Evolutionary conservation across 352 stramenopile genomes (phyloP), one percentile per base, ranked within the genome.

Genomic region (Phytophthora colocasiae): DNA sequence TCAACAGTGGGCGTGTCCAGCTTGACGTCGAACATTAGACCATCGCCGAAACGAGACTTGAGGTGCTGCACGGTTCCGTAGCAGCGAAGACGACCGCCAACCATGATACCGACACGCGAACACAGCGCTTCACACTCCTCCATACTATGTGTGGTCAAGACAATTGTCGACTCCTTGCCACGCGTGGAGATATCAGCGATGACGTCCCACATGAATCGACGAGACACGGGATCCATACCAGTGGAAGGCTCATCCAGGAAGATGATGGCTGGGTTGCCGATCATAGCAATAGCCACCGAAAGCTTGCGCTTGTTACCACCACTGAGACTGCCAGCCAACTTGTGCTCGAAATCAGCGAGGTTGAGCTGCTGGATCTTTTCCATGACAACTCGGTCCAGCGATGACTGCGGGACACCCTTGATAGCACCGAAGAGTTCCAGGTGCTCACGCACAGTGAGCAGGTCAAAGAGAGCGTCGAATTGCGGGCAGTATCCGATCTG

Each of bases 231-330:
- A 71, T 99, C 96, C 78, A 98, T 95, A 22, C 92, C 92, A 12
- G 92, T 87, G n/a, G 86, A 96, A 2, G 87, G 84, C 56, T 98
- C 93, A 64, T 98, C 93, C 14, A 98, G 65, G 51, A 97, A 80
- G 3, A 98, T 68, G 11, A 99, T 83, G 12, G 97, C 64, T 0
- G 92, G 90, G 40, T 92, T 80, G 6, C 95, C 96, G 60, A 99
- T 97, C 43, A 97, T 95, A 7, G 96, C 90, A 41, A 98, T 91
- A 10, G 94, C 96, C 4, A 99, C 81, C 47, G 80, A 97, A 8
- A 99, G 73, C 32, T 96, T 96, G 40, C 95, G 81, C 62, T 99
- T 98, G 82, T 98, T 98, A 44, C 95, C 95, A 46, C 93, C 93
- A 19, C 83, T 96, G 10, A 97, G 84, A n/a, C 74, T 81, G 1